These are phyloP conservation scores for Orychophragmus violaceus DNA, from an alignment of 345 rosid genomes.

Conservation along the genomic window DNA sequence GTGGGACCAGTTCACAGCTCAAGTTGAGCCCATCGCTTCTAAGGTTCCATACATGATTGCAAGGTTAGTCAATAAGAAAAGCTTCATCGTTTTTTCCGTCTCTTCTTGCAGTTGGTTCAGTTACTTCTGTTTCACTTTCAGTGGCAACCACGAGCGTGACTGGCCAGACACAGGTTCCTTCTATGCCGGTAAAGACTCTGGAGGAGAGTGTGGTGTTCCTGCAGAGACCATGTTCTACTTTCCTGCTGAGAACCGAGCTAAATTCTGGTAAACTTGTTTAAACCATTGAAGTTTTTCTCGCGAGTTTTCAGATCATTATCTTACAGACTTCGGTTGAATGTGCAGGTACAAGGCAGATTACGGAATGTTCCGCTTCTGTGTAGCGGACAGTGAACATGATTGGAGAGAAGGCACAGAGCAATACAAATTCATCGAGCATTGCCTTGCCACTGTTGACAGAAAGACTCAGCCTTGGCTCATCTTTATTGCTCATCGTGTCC, in stretches of 20 bases:
- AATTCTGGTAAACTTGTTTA: constrained; percentile 35
- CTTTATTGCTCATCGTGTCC: constrained; percentile 69
- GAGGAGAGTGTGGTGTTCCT: constrained; percentile 63
- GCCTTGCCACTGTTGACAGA: constrained; percentile 69
- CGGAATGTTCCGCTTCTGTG: constrained; percentile 76
- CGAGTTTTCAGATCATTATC: not conserved
- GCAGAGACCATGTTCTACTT: constrained; percentile 63
- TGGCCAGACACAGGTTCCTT: constrained; percentile 70
- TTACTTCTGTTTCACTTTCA: constrained; percentile 16
- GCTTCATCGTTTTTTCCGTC: not conserved
- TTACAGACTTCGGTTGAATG: not conserved
- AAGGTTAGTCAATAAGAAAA: constrained; percentile 40
- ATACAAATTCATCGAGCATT: constrained; percentile 51
- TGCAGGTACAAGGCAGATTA: constrained; percentile 74
- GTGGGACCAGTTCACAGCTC: constrained; percentile 90
- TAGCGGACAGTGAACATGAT: constrained; percentile 78
- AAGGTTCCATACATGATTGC: constrained; percentile 65
- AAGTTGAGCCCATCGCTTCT: constrained; percentile 70
- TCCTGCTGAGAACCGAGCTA: constrained; percentile 63
- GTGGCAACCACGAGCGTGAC: constrained; percentile 81
- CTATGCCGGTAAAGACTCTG: constrained; percentile 45
- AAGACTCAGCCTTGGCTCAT: constrained; percentile 83
- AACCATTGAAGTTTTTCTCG: not conserved
- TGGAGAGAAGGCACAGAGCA: constrained; percentile 84
- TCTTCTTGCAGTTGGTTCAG: not conserved